Conservation (phyloP, 1,284 basidiomycete species). For the Anthracocystis panici-leucophaei region DNA sequence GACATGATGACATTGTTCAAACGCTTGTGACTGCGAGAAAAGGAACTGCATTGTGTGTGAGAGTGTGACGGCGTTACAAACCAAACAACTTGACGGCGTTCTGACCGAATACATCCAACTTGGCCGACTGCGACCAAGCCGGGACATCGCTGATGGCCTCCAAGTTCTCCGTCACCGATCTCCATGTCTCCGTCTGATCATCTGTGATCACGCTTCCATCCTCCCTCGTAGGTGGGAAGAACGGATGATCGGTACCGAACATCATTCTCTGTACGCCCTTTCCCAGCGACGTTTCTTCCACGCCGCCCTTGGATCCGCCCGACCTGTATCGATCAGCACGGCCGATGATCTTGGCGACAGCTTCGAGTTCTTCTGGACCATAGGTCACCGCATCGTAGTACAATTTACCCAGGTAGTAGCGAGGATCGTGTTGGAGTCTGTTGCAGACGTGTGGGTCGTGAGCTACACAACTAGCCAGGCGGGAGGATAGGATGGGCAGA, state of each 20-base stretch:
- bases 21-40: too few species aligned
- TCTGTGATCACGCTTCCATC: conserved; percentile 69
- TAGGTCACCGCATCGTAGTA: conserved; percentile 86
- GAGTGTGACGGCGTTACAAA: not conserved
- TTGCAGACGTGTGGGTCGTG: conserved; percentile 83
- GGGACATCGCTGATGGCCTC: conserved; percentile 78
- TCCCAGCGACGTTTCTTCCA: not conserved
- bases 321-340: conserved; percentile 73
- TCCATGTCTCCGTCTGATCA: conserved; percentile 73
- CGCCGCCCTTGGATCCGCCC: not conserved
- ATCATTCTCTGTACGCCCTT: conserved; percentile 76
- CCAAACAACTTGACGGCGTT: conserved; percentile 34
- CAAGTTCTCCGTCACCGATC: conserved; percentile 83
- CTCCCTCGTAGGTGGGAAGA: conserved; percentile 81
- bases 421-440: conserved; percentile 82
- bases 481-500: conserved; percentile 80
- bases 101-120: conserved; percentile 19
- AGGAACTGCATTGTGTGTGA: not conserved
- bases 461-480: conserved; percentile 82
- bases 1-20: not conserved
- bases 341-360: conserved; percentile 78
- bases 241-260: conserved; percentile 89
- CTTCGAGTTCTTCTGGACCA: conserved; percentile 82
- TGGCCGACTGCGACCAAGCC: conserved; percentile 20
- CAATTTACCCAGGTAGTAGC: conserved; percentile 79